Evolutionary conservation across 2,329 filamentous ascomycete species (phyloP), one percentile per base, ranked within the genome.

Genomic region (Colletotrichum liriopes): DNA sequence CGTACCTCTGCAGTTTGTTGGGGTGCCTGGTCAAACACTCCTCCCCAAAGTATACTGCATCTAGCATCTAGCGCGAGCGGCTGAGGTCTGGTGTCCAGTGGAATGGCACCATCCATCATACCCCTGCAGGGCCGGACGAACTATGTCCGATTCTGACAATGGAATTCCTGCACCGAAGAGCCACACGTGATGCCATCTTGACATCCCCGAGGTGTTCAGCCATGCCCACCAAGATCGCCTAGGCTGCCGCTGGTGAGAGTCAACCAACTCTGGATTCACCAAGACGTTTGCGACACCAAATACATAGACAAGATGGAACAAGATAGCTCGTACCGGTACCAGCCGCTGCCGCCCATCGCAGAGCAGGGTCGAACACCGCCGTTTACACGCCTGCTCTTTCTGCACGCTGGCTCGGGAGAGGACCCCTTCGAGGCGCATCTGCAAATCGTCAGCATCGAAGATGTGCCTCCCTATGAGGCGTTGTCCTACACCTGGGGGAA

Each of bases 401-500:
- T 74, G 5, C 45, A 35, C 7, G 52, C 74, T 9, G 74, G 72
- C 20, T 61, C 60, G 14, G 69, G 55, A 12, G 74, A 75, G 20
- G 68, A 74, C 5, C 74, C 72, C 8, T 62, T 73, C 35, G 62
- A 59, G 39, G 74, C 58, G 11, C 39, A 64, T 20, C 62, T 75
- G 23, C 47, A 70, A 41, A 56, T 72, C 32, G 41, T 75, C 59
- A 56, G 67, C 47, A 18, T 73, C 59, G 66, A 73, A 43, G 26
- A 66, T 45, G 58, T 66, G 45, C 64, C 65, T 49, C 70, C 60
- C n/a, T 73, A 75, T 41, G 74, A 75, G 56, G 74, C 73, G 11
- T 43, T 74, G 39, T 75, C 70, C 1, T 74, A 75, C 45, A 73
- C 73, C 1, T 75, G 74, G 73, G 74, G 72, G 5, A 47, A 43